Evolutionary conservation across 2,329 filamentous ascomycete species (phyloP).

Genomic region (Cladosporium phlei): DNA sequence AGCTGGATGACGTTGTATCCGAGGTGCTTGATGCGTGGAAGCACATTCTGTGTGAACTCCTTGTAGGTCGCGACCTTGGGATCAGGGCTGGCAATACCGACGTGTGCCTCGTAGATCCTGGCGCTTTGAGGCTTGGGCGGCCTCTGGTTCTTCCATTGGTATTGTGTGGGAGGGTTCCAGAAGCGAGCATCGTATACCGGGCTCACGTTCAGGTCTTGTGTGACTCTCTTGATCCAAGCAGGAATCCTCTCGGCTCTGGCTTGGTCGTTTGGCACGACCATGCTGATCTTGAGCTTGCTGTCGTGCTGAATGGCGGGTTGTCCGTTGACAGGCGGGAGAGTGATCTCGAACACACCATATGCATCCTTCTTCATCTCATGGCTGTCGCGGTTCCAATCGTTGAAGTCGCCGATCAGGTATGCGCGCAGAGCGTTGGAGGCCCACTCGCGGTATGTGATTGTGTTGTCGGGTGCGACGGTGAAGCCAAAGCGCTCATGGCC

Average conservation of each 20-base stretch:
- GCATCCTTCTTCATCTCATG: conserved; percentile 82
- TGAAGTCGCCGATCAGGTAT: conserved; percentile 91
- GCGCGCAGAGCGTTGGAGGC: conserved; percentile 83
- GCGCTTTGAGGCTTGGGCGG: conserved; percentile 79
- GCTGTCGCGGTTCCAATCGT: conserved; percentile 78
- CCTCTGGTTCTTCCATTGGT: conserved; percentile 75
- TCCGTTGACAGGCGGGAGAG: conserved; percentile 69
- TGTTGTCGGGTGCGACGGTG: conserved; percentile 73
- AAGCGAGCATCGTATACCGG: conserved; percentile 92
- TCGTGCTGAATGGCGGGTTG: conserved; percentile 80
- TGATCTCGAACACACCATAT: conserved; percentile 84
- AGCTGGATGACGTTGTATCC: conserved; percentile 98
- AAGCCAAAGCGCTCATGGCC: conserved; percentile 84
- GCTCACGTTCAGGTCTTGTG: conserved; percentile 83
- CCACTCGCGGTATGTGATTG: conserved; percentile 92
- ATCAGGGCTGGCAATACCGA: conserved; percentile 92
- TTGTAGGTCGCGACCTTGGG: conserved; percentile 89
- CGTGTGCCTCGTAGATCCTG: conserved; percentile 98
- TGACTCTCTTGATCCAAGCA: conserved; percentile 96
- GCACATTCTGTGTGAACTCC: conserved; percentile 88
- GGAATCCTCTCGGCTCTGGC: conserved; percentile 77
- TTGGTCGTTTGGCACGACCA: conserved; percentile 73
- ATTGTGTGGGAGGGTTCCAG: conserved; percentile 90
- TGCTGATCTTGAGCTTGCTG: conserved; percentile 88
- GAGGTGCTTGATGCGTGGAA: conserved; percentile 81